A percentile compares a stretch with the other conserved stretches of the same genome.
phyloP scores from a whole-genome alignment of 2,329 filamentous ascomycete species.

The Capronia coronata region DNA sequence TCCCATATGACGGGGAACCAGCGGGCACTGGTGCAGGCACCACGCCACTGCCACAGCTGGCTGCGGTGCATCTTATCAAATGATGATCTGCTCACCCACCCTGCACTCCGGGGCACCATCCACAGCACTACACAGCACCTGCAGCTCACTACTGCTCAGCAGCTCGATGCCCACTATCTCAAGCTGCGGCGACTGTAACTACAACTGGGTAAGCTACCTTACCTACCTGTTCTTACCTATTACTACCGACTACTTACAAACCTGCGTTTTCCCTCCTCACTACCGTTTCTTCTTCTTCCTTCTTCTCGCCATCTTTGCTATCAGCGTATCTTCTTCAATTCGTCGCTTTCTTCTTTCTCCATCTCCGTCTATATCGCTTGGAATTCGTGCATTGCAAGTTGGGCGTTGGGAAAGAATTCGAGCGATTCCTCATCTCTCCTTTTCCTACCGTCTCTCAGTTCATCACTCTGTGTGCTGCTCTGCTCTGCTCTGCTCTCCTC shows the following conservation, averaged over 20 bases:
- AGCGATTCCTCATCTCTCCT: constrained; percentile 28
- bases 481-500: constrained; percentile 15
- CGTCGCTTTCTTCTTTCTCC: constrained; percentile 22
- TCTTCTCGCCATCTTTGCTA: constrained; percentile 27
- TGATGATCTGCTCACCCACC: not conserved
- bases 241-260: not conserved
- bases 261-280: constrained; percentile 1
- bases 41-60: too few species aligned
- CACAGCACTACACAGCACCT: not conserved
- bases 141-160: not conserved
- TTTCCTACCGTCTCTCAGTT: constrained; percentile 19
- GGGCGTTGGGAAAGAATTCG: constrained; percentile 26
- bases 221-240: too few species aligned
- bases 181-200: not conserved
- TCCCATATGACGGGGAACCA: not conserved
- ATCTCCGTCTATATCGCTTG: constrained; percentile 24
- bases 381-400: constrained; percentile 28
- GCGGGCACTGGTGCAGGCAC: too few species aligned
- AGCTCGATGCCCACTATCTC: not conserved
- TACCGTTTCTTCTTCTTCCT: constrained; percentile 9
- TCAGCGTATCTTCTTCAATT: constrained; percentile 10
- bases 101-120: not conserved
- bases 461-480: constrained; percentile 13
- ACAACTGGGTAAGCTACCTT: not conserved
- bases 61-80: not conserved